Evolutionary conservation across 306 rosid species (phyloP).

Genomic region (Ormosia semicastrata): DNA sequence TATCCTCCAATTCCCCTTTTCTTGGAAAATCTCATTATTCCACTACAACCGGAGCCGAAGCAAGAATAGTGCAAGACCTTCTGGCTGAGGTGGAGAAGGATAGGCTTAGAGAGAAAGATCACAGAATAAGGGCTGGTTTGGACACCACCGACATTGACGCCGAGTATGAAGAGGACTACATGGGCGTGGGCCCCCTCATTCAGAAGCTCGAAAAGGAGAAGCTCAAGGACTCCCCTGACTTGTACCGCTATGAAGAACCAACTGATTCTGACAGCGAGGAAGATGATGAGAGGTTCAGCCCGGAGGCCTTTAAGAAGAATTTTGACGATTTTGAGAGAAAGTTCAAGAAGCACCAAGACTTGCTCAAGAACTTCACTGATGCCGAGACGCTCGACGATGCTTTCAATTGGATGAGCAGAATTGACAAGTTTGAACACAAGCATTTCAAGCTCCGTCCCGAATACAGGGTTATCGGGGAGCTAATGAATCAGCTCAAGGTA

Average conservation of each 20-base stretch:
- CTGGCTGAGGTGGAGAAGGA: conserved; percentile 65
- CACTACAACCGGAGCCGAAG: conserved; percentile 37
- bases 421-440: conserved; percentile 76
- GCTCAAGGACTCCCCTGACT: conserved; percentile 34
- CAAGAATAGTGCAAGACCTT: conserved; percentile 48
- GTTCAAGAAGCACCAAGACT: conserved; percentile 59
- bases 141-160: conserved; percentile 69
- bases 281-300: conserved; percentile 53
- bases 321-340: conserved; percentile 59
- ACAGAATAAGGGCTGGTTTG: conserved; percentile 51
- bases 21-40: conserved; percentile 37
- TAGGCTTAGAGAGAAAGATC: conserved; percentile 57
- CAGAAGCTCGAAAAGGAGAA: conserved; percentile 61
- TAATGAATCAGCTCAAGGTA: conserved; percentile 72
- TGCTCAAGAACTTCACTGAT: conserved; percentile 49
- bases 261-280: conserved; percentile 83
- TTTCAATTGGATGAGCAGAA: conserved; percentile 74
- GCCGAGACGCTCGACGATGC: conserved; percentile 80
- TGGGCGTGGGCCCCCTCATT: conserved; percentile 66
- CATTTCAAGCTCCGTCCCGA: conserved; percentile 72
- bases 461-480: conserved; percentile 86
- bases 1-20: conserved; percentile 2
- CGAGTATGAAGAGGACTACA: conserved; percentile 56
- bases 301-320: conserved; percentile 45
- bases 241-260: conserved; percentile 59